Evolutionary conservation across 257 asterid genomes (phyloP).

Genomic region (Linderniella brevidens): DNA sequence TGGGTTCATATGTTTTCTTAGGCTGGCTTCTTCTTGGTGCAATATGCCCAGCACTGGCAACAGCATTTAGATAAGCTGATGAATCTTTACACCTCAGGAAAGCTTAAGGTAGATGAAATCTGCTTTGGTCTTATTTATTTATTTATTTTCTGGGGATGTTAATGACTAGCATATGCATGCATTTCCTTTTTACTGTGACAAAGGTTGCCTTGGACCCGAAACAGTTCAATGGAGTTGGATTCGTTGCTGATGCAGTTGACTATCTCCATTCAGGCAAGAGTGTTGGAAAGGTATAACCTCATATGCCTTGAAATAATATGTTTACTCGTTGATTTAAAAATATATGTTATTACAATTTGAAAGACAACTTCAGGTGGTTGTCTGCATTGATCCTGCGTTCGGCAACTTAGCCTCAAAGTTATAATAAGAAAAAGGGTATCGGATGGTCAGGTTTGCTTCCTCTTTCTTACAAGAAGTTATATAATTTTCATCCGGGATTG

Average conservation of each 20-base stretch:
- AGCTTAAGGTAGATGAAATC: constrained; percentile 57
- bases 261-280: constrained; percentile 90
- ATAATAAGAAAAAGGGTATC: no score
- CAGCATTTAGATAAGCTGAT: constrained; percentile 66
- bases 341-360: neutral
- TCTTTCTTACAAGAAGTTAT: no score
- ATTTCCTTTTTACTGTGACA: neutral
- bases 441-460: no score
- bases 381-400: constrained; percentile 64
- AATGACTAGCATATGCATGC: neutral
- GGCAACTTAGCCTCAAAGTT: neutral
- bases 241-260: constrained; percentile 83
- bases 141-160: constrained; percentile 2
- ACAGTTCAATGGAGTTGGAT: constrained; percentile 46
- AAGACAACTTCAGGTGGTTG: constrained; percentile 43
- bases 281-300: constrained; percentile 65
- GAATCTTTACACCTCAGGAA: constrained; percentile 39
- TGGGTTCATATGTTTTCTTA: constrained; percentile 18
- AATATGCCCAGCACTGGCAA: constrained; percentile 75
- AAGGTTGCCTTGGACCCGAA: constrained; percentile 74
- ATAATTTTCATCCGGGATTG: no score
- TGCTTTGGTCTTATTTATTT: neutral
- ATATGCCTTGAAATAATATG: neutral
- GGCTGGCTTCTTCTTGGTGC: constrained; percentile 88
- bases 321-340: neutral